Evolutionary conservation across 331 rosid genomes (phyloP), one percentile per base, ranked within the genome.

Genomic region (Saraca asoca): DNA sequence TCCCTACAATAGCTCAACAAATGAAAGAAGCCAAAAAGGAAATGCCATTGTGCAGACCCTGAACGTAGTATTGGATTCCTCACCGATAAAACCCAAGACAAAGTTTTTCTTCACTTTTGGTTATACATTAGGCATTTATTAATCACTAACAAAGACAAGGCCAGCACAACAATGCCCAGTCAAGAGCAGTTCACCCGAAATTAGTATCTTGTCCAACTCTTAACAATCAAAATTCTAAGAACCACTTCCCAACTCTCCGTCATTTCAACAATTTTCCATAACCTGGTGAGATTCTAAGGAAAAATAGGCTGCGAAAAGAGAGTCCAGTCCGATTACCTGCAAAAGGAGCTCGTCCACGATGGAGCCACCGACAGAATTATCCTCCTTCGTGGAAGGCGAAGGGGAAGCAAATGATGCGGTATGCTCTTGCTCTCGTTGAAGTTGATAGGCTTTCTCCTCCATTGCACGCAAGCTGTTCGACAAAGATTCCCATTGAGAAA

Each of bases 401-500:
- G 75, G 24, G 12, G 24, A 82, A 69, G 74, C 74, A 51, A 64
- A 75, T 17, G 74, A 69, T 43, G 58, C 54, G 43, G 74, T 69
- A 41, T 68, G 59, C 63, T 63, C 73, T 9, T 57, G 48, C 11
- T 63, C 31, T 7, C 15, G 67, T 14, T 54, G 79, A 2, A 31
- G 62, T 6, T 49, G 71, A 12, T 46, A 70, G 48, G 80, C 42
- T 45, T 52, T 81, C 60, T 70, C 83, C 71, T 88, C 95, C 80
- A 85, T 73, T 49, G 76, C 68, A 5, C 72, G 56, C 84, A 90
- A 78, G 74, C 76, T 74, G 69, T 55, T 82, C 68, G 91, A 84
- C 71, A 94, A 71, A 7, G 75, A 63, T 39, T 90, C 95, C 98
- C 98, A 94, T 50, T 75, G 86, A 12, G 79, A 75, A 52, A 94